Conservation (phyloP, 2,329 filamentous ascomycete genomes). For the Clonostachys solani region DNA sequence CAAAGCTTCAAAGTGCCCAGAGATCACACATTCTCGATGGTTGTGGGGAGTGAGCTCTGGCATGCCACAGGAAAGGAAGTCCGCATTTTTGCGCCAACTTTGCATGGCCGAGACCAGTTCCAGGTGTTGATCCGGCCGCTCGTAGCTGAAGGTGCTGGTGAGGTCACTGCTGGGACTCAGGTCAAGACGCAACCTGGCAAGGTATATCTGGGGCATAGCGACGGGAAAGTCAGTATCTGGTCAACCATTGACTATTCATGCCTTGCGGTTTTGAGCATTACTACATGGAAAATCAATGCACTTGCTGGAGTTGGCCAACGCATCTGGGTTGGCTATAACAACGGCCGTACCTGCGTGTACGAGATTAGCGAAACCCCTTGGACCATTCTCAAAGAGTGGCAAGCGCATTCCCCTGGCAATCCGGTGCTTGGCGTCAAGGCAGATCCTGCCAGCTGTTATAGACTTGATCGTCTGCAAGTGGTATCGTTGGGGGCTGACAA, state of each 20-base stretch:
- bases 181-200: conserved; percentile 71
- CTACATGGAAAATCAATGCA: conserved; percentile 91
- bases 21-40: conserved; percentile 83
- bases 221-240: conserved; percentile 95
- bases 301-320: conserved; percentile 75
- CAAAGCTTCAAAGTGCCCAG: conserved; percentile 75
- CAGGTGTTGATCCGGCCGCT: conserved; percentile 72
- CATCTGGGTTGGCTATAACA: conserved; percentile 93
- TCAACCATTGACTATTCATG: conserved; percentile 73
- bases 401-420: conserved; percentile 66
- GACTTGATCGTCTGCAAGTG: conserved; percentile 77
- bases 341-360: conserved; percentile 89
- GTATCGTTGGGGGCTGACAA: conserved; percentile 86
- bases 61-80: conserved; percentile 84
- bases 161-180: conserved; percentile 80
- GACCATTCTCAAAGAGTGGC: conserved; percentile 92
- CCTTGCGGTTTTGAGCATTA: conserved; percentile 77
- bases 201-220: conserved; percentile 86
- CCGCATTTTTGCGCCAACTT: conserved; percentile 73
- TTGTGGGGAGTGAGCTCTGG: conserved; percentile 84
- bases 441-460: conserved; percentile 81
- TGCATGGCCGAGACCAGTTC: conserved; percentile 64
- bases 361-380: conserved; percentile 80
- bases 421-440: conserved; percentile 74
- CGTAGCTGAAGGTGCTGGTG: conserved; percentile 68